Base-by-base conservation (phyloP, 441 rosid genomes). In the Viola pubescens region DNA sequence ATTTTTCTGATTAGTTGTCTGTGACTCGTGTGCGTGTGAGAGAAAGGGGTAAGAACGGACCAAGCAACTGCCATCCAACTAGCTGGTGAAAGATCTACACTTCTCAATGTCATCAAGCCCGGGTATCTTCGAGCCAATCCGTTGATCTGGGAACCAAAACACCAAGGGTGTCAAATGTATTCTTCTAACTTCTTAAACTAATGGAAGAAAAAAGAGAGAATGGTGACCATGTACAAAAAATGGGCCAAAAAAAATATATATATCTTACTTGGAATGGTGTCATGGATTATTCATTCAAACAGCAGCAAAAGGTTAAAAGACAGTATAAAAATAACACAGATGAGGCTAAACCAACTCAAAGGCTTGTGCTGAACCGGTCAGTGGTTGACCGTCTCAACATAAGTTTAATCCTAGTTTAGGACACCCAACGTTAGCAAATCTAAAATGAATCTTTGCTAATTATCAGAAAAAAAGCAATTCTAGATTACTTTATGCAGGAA, bases 11-110 rank as follows among this genome's bases (percentile, higher is more conserved):
- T 52, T 52, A 53, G 40, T 62, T 48, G 26, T 38, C 53, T 13
- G 11, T 2, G 38, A 26, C 6, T 34, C 6, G 14, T 19, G 4
- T 8, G 12, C 44, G 51, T 7, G 61, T 12, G 44, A 13, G 41
- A 55, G 50, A 16, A 8, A 54, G 47, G 60, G 52, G 59, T 56
- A 71, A 65, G 58, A 13, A 72, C 52, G 56, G 48, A 94, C 98
- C 98, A 94, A 4, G 97, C 92, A 49, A 94, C 91, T 0, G 98
- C 92, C 97, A 94, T 94, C 98, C 98, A 94, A 68, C 96, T 90
- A n/a, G 97, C 98, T 0, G 98, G 98, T 0, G 98, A 94, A 82
- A 94, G 98, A 80, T 94, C 98, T 1, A 94, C 91, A 51, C 91
- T 90, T 76, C 95, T 81, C 72, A 94, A 70, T 2, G 97, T 82